These are phyloP conservation scores for Candida sp. DNA, from an alignment of 1,139 yeast genomes.

Conservation along the genomic window DNA sequence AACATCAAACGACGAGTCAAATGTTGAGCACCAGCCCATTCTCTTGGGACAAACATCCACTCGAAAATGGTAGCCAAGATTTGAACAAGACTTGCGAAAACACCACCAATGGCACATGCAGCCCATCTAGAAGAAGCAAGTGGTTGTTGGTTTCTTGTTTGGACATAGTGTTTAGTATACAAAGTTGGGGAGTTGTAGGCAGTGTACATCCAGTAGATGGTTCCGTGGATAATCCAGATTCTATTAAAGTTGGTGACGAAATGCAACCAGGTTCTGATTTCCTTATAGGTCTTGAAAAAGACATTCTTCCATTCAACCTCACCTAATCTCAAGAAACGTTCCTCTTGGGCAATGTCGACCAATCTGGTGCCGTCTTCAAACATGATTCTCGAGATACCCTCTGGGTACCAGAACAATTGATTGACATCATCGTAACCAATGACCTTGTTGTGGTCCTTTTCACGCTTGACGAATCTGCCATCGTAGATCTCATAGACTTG, in stretches of 20 bases:
- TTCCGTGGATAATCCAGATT: conserved; percentile 64
- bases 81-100: conserved; percentile 47
- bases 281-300: conserved; percentile 58
- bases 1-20: conserved; percentile 35
- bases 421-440: conserved; percentile 71
- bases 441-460: conserved; percentile 55
- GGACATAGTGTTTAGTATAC: conserved; percentile 59
- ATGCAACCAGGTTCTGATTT: conserved; percentile 65
- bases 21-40: conserved; percentile 59
- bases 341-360: conserved; percentile 45
- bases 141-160: conserved; percentile 46
- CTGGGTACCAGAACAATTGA: conserved; percentile 62
- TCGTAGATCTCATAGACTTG: conserved; percentile 51
- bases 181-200: conserved; percentile 56
- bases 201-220: conserved; percentile 64
- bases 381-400: conserved; percentile 52
- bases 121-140: conserved; percentile 49
- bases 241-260: conserved; percentile 61
- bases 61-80: conserved; percentile 49
- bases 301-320: conserved; percentile 54
- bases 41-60: conserved; percentile 53
- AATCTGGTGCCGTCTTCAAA: conserved; percentile 39
- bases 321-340: conserved; percentile 47
- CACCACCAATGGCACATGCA: conserved; percentile 59
- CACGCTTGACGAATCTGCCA: conserved; percentile 42